Conservation (phyloP, 768 basidiomycete genomes). For the Tricholoma bakamatsutake region DNA sequence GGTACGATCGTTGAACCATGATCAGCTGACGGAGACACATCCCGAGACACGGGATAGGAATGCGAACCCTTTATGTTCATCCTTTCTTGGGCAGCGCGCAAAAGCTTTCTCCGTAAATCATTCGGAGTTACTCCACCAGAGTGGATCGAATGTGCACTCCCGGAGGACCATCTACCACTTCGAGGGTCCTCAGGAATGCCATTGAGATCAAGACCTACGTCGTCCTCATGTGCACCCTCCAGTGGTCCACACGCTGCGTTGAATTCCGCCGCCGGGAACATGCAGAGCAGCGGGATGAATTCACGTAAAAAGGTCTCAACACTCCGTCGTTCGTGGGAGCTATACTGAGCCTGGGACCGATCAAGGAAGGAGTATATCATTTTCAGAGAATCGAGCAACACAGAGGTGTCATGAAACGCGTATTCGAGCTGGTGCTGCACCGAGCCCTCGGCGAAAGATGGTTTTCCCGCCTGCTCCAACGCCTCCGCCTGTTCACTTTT, state of each 20-base stretch:
- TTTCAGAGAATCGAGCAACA: slow-evolving; percentile 86
- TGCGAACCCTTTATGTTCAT: slow-evolving; percentile 22
- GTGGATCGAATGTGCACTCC: slow-evolving; percentile 33
- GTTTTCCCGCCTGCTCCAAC: slow-evolving; percentile 28
- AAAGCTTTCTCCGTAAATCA: slow-evolving; percentile 76
- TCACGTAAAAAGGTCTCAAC: slow-evolving; percentile 82
- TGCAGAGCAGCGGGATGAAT: slow-evolving; percentile 82
- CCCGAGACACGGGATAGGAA: slow-evolving; percentile 36
- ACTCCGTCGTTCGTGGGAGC: slow-evolving; percentile 66
- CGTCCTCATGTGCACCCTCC: slow-evolving; percentile 42
- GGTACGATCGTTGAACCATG: slow-evolving; percentile 25
- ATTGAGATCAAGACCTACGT: slow-evolving; percentile 25
- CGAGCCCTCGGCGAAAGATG: slow-evolving; percentile 38
- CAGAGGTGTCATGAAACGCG: slow-evolving; percentile 66
- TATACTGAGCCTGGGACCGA: slow-evolving; percentile 73
- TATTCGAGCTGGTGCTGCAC: slow-evolving; percentile 75
- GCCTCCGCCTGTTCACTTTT: slow-evolving; percentile 51
- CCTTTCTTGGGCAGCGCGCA: slow-evolving; percentile 67
- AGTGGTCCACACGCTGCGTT: slow-evolving; percentile 56
- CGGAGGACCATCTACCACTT: slow-evolving; percentile 43
- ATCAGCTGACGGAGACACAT: slow-evolving; percentile 32
- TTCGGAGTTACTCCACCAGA: slow-evolving; percentile 48
- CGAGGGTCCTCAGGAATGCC: slow-evolving; percentile 26
- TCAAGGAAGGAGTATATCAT: slow-evolving; percentile 90
- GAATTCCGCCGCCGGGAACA: slow-evolving; percentile 60